Conservation (phyloP, 805 yeast species). For the Ogataea wickerhamii region DNA sequence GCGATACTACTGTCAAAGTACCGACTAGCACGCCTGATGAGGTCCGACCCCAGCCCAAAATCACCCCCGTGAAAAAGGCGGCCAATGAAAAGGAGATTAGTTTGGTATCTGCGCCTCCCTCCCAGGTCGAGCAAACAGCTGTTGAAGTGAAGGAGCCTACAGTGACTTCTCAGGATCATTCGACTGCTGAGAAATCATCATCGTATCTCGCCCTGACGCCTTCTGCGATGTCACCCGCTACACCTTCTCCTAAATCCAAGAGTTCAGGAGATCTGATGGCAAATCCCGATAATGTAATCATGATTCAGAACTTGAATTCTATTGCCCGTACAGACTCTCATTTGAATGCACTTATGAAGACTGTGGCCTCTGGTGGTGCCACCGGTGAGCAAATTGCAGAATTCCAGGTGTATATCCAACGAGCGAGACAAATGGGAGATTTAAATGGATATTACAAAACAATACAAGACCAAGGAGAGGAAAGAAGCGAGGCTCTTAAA, state of each 20-base stretch:
- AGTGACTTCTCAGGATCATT: neutral
- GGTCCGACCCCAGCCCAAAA: neutral
- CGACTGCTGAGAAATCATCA: neutral
- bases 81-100: neutral
- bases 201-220: neutral
- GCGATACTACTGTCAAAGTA: neutral
- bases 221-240: neutral
- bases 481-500: slow-evolving; percentile 8
- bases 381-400: slow-evolving; percentile 64
- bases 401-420: slow-evolving; percentile 76
- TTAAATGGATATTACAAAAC: slow-evolving; percentile 26
- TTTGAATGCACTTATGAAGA: slow-evolving; percentile 70
- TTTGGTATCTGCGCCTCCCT: neutral
- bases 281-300: slow-evolving; percentile 65
- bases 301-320: slow-evolving; percentile 80
- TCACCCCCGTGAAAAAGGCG: neutral
- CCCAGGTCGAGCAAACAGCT: neutral
- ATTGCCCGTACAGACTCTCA: slow-evolving; percentile 74
- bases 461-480: slow-evolving; percentile 19
- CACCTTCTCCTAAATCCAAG: slow-evolving; percentile 14
- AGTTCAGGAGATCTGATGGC: slow-evolving; percentile 27
- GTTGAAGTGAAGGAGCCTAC: neutral
- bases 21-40: neutral
- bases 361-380: slow-evolving; percentile 83
- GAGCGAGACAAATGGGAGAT: slow-evolving; percentile 73